Conservation (phyloP, 306 rosid genomes). For the Rubus parviflorus region DNA sequence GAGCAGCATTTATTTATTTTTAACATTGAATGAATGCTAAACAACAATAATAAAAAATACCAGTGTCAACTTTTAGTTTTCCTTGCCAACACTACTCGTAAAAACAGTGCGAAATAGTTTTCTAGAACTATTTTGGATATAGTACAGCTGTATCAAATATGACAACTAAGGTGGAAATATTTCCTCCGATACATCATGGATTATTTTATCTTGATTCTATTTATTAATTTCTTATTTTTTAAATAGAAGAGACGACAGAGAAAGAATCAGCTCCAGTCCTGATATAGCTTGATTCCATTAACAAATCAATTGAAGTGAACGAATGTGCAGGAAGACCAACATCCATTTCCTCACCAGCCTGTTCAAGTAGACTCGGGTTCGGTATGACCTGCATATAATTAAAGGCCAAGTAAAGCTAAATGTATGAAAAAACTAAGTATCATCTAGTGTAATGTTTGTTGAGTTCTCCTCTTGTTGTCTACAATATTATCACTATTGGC, state of each 20-base stretch:
- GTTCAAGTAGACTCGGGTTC: slow-evolving; percentile 33
- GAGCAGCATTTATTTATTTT: too few species aligned
- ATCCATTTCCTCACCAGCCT: slow-evolving; percentile 50
- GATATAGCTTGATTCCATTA: slow-evolving; percentile 44
- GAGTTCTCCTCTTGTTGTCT: too few species aligned
- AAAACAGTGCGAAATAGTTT: too few species aligned
- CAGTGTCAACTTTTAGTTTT: too few species aligned
- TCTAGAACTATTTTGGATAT: too few species aligned
- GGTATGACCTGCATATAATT: slow-evolving; percentile 59
- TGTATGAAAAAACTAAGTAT: neutral
- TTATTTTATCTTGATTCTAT: neutral
- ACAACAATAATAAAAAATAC: too few species aligned
- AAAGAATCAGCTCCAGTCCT: slow-evolving; percentile 39
- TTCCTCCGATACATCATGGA: neutral
- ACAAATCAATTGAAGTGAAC: slow-evolving; percentile 67
- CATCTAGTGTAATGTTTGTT: neutral
- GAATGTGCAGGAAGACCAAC: slow-evolving; percentile 52
- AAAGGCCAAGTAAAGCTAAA: neutral
- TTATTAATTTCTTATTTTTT: neutral
- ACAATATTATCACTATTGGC: too few species aligned
- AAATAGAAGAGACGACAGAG: slow-evolving; percentile 47
- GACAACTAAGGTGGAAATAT: neutral
- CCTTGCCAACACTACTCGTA: too few species aligned
- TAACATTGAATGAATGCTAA: too few species aligned
- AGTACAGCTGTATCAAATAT: too few species aligned